Evolutionary conservation across 2,329 filamentous ascomycete genomes (phyloP), one percentile per base, ranked within the genome.

Genomic region (Trichoderma pleuroti): DNA sequence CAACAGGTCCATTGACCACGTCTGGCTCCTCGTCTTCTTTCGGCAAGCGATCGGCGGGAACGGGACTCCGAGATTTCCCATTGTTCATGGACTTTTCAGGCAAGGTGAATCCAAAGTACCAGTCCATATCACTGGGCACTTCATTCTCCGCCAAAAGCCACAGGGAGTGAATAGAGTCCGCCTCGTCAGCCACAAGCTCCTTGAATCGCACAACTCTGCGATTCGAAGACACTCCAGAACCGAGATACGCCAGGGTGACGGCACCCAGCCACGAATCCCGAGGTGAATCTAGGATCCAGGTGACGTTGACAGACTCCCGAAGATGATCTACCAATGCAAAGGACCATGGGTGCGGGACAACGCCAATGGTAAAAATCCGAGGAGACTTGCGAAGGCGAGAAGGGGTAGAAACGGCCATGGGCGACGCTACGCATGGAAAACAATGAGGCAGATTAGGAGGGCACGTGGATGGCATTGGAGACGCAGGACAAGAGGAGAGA

Each of bases 281-380:
- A 34, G 85, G 82, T 0, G 92, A 90, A 68, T 91, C 83, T 59
- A 91, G 87, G 72, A 94, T 87, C 83, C 89, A 91, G 9, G 84
- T 80, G 1, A 91, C 81, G 61, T 91, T 90, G 62, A 93, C 83
- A 2, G 85, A 82, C 3, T 88, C 85, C 52, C 87, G 85, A 71
- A 89, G 86, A 73, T 89, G 86, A 71, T 89, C 86, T 21, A 98
- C 84, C 14, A 89, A 87, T 68, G 90, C 87, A 54, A 93, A 85
- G 1, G 94, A 98, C 83, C 94, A 97, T 0, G 96, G 96, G 78
- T 99, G 96, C 0, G 95, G 95, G 14, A 98, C 91, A 0, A 90
- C 92, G 71, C 92, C 94, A 73, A 99, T 92, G 3, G 92, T 93
- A 82, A 94, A 98, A 18, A 91, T 78, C 1, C 84, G 85, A 16